Evolutionary conservation across 257 asterid species (phyloP), one percentile per base, ranked within the genome.

Genomic region (Rehmannia glutinosa): DNA sequence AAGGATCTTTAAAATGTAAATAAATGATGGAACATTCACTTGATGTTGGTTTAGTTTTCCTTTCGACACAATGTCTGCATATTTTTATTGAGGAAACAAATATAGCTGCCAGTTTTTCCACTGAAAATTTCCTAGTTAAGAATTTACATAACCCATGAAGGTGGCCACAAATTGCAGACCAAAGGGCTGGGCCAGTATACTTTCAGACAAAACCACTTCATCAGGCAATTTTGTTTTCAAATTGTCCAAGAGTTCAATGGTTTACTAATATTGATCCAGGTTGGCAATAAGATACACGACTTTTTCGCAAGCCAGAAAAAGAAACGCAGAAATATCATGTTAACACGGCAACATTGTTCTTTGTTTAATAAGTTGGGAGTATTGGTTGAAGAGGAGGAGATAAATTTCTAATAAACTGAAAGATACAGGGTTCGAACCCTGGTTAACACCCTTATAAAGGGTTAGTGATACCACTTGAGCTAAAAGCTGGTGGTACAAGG

Each of bases 111-210:
- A 43, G 45, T 27, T 25, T n/a, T 28, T 63, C 69, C 33, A 46
- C 39, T 24, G 24, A 53, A 42, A 35, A 7, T 7, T 19, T 42
- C 46, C 50, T 24, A 24, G 25, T 11, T 42, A 39, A 66, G 59
- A 53, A 57, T n/a, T 9, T 33, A 69, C 24, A 51, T 20, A 67
- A 52, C n/a, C 50, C 32, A 67, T 32, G 15, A 20, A 20, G 12
- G 45, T 23, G 47, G 39, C 69, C 35, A 64, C 68, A 55, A 64
- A n/a, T n/a, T n/a, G n/a, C n/a, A n/a, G 49, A 56, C 13, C 57
- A 23, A 33, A 28, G 27, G 54, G 32, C 43, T 64, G 62, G 20
- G 41, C 10, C 9, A 43, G 46, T 62, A 38, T 21, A 13, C 32
- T 23, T 54, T 33, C 15, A 67, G 27, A 23, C 47, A 50, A 15